Percentiles rank a stretch among this genome's conserved stretches.
Conservation (phyloP, 306 rosid genomes). For the Oxytropis ochrocephala region DNA sequence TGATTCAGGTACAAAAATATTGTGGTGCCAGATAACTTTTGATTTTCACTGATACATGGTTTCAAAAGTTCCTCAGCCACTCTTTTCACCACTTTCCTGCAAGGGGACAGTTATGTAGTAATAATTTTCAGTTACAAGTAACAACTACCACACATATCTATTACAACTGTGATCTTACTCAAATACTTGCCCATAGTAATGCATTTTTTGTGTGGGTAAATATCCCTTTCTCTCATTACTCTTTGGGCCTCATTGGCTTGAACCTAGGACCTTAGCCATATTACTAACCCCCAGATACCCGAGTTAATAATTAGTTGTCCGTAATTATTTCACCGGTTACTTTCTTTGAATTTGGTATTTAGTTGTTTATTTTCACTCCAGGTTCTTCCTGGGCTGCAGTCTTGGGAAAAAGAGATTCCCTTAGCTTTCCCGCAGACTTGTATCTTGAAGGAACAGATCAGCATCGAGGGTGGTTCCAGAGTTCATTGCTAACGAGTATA, state of each 20-base stretch:
- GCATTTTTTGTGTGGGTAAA: background rate
- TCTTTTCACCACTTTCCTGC: background rate
- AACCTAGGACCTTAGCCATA: conserved; percentile 11
- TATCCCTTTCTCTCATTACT: background rate
- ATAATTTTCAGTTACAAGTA: background rate
- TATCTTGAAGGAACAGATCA: conserved; percentile 99
- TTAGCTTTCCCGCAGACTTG: conserved; percentile 80
- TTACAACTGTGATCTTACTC: conserved; percentile 1
- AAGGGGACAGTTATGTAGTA: background rate
- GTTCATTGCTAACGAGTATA: conserved; percentile 85
- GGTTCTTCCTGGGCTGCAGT: conserved; percentile 99
- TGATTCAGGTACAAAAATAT: conserved; percentile 73
- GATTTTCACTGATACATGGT: background rate
- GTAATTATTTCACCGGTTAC: conserved; percentile 1
- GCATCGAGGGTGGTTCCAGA: conserved; percentile 99
- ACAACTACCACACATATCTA: background rate
- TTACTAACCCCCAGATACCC: background rate
- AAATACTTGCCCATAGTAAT: background rate
- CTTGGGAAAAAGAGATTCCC: conserved; percentile 60
- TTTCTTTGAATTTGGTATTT: conserved; percentile 13
- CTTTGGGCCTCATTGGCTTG: background rate
- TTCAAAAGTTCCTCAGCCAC: background rate
- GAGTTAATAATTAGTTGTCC: conserved; percentile 3
- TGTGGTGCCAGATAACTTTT: background rate
- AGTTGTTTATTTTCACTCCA: conserved; percentile 38